Conservation (phyloP, 768 basidiomycete species). For the Lactarius psammicola region DNA sequence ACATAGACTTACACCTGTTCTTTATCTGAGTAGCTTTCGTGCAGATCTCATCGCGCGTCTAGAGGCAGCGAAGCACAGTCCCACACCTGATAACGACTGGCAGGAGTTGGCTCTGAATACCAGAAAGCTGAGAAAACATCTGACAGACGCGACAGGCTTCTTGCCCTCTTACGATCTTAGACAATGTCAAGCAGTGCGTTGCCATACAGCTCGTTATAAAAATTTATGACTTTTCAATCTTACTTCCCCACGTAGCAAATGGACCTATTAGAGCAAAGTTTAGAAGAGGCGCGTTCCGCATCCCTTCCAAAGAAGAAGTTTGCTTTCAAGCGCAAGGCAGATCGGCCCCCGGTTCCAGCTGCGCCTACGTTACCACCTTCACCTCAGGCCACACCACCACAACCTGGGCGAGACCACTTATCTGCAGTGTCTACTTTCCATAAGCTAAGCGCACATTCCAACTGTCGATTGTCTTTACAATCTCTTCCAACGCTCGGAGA, state of each 20-base stretch:
- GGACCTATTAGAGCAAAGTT: slow-evolving; percentile 53
- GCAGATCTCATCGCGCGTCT: slow-evolving; percentile 53
- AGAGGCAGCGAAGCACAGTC: slow-evolving; percentile 38
- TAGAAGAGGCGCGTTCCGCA: slow-evolving; percentile 51
- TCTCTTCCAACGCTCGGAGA: slow-evolving; percentile 36
- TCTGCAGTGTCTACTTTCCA: slow-evolving; percentile 35
- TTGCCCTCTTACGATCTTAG: slow-evolving; percentile 74
- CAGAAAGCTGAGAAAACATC: slow-evolving; percentile 57
- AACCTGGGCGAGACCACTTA: slow-evolving; percentile 19
- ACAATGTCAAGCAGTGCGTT: slow-evolving; percentile 62
- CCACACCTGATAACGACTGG: slow-evolving; percentile 29
- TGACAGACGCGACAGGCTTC: slow-evolving; percentile 61
- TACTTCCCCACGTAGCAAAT: slow-evolving; percentile 52
- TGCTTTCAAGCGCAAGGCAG: slow-evolving; percentile 54
- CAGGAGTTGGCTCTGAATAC: slow-evolving; percentile 32
- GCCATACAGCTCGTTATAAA: background rate
- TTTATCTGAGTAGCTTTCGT: slow-evolving; percentile 4
- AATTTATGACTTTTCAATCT: background rate
- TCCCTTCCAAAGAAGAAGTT: slow-evolving; percentile 60
- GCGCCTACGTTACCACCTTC: slow-evolving; percentile 5
- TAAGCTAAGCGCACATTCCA: slow-evolving; percentile 45
- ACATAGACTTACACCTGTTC: background rate
- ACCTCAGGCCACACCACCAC: background rate
- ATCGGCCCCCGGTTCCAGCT: slow-evolving; percentile 25
- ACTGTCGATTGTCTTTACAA: slow-evolving; percentile 46